Base-by-base conservation (phyloP, 768 basidiomycete species). In the Lactifluus piperatus region DNA sequence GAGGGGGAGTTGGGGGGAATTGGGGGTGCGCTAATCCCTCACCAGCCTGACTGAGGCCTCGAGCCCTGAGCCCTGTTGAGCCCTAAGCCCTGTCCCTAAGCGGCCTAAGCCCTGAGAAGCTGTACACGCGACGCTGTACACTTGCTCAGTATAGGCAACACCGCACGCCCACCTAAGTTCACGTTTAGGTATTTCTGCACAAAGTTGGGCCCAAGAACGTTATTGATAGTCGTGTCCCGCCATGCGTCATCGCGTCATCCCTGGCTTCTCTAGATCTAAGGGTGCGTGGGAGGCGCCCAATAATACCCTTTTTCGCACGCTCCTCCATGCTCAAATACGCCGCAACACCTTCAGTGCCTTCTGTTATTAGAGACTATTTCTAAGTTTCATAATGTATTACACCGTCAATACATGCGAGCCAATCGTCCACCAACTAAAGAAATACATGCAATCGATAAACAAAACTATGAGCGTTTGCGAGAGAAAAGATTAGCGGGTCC, bases 201-300 rank as follows among this genome's bases (percentile, higher is more conserved):
- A 39, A 81, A 70, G 22, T 81, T 72, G 20, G 52, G 58, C 0
- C 83, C 83, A 27, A 86, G 74, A 0, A 76, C 36, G 0, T 62
- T 66, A 32, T 63, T 71, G 45, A 85, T 56, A 2, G 70, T 63
- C 34, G 69, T 59, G 59, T 79, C 78, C 6, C 66, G 65, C 6
- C 50, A 57, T 54, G n/a, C n/a, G n/a, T n/a, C n/a, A n/a, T n/a
- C n/a, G 85, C 70, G 24, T 65, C 64, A 24, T 62, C 62, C 56
- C 82, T 72, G 13, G 84, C 81, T 36, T 80, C 77, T n/a, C n/a
- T n/a, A n/a, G n/a, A n/a, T 32, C 72, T 73, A 65, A 78, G 73
- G 22, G 65, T 77, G 68, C 79, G 57, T 11, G 83, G 79, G 72
- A 88, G 64, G n/a, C 81, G 72, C 54, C 71, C 67, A 5, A 70